Conservation (phyloP, 306 rosid genomes). For the Prunus mume region DNA sequence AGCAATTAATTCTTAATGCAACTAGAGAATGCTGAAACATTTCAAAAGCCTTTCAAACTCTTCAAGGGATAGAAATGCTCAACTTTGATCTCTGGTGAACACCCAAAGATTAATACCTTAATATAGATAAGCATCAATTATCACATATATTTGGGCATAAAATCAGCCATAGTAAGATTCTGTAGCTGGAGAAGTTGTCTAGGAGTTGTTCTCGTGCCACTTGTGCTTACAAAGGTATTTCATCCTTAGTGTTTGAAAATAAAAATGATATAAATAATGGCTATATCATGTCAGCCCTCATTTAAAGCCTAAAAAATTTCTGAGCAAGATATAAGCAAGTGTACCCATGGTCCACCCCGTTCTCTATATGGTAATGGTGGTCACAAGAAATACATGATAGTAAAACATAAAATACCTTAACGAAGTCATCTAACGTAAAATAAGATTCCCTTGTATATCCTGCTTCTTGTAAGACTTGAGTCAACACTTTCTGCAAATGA, state of each 20-base stretch:
- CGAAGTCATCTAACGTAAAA: slow-evolving; percentile 66
- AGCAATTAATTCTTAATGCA: too few species aligned
- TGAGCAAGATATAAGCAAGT: not conserved
- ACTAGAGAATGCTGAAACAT: not conserved
- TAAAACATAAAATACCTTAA: slow-evolving; percentile 50
- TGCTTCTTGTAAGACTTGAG: slow-evolving; percentile 68
- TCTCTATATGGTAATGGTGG: not conserved
- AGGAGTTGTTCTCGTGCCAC: not conserved
- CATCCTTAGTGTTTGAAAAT: not conserved
- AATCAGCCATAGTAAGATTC: not conserved
- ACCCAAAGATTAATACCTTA: not conserved
- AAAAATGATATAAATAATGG: not conserved
- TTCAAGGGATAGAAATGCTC: not conserved
- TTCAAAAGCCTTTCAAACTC: not conserved
- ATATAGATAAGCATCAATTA: not conserved
- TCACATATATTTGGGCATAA: not conserved
- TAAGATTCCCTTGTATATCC: slow-evolving; percentile 67
- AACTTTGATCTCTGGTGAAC: not conserved
- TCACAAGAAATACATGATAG: slow-evolving; percentile 2
- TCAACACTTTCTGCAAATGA: slow-evolving; percentile 58
- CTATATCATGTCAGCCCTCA: not conserved
- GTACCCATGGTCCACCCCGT: not conserved
- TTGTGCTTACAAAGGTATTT: not conserved
- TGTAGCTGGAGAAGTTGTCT: not conserved
- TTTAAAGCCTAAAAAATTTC: not conserved